Evolutionary conservation across 495 filamentous ascomycete species (phyloP), one percentile per base, ranked within the genome.

Genomic region (Aspergillus olivimuriae): DNA sequence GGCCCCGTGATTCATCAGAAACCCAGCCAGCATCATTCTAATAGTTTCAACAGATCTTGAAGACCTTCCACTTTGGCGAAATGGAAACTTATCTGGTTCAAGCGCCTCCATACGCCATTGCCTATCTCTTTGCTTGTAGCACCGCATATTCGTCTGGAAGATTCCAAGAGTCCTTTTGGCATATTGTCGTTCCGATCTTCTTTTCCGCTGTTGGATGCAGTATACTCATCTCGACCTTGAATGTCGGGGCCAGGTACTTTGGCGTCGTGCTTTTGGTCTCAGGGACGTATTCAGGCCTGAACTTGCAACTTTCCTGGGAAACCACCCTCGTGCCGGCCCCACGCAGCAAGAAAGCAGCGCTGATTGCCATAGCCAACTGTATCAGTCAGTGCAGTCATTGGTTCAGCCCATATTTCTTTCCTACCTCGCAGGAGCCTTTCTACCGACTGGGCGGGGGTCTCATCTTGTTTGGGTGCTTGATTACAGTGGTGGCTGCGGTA

Each of bases 11-110:
- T 5, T 11, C 11, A 28, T 6, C 24, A 28, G 11, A 28, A 28
- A 28, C 24, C 5, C n/a, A n/a, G n/a, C n/a, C n/a, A n/a, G n/a
- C n/a, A n/a, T n/a, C n/a, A n/a, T n/a, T n/a, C n/a, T n/a, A n/a
- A n/a, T 6, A 28, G 6, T 11, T 28, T 28, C 6, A 11, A 28
- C 39, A 43, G 41, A 34, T 34, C 14, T 30, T 43, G 16, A 15
- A 43, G 15, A 43, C 30, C 6, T 43, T 43, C 41, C 16, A 24
- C 41, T 34, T 43, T 16, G 41, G 34, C 18, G 7, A 20, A 1
- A 43, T 43, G 41, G 34, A 16, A 14, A 43, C 28, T 6, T 43
- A 43, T 18, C 39, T 42, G 10, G 39, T 42, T 10, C 39, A 42
- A 42, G 39, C 39, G 7, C 39, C 39, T 6, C 39, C 39, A 23